These are phyloP conservation scores for Grammothele lineata DNA, from an alignment of 768 basidiomycete species.

Conservation along the genomic window DNA sequence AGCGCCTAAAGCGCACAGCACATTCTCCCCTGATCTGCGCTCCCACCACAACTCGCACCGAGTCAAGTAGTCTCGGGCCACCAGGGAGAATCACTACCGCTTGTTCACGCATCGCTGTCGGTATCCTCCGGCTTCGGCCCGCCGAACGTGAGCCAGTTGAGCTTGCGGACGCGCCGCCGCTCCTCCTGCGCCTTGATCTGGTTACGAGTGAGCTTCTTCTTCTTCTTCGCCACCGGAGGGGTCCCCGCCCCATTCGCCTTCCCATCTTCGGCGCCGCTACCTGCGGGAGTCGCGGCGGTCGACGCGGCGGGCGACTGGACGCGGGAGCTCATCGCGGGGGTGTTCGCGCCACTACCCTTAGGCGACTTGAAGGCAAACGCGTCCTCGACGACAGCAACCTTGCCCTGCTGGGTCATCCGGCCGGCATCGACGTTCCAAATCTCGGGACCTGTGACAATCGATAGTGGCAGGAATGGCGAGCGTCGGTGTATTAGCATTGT, in stretches of 20 bases:
- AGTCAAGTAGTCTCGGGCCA: not conserved
- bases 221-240: constrained; percentile 52
- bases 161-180: constrained; percentile 71
- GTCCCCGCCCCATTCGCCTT: constrained; percentile 33
- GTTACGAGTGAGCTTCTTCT: constrained; percentile 90
- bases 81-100: no score
- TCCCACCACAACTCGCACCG: not conserved
- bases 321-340: constrained; percentile 60
- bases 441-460: constrained; percentile 59
- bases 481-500: constrained; percentile 14
- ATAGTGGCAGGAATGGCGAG: constrained; percentile 2
- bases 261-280: constrained; percentile 70
- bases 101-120: constrained; percentile 38
- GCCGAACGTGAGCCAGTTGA: constrained; percentile 79
- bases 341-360: constrained; percentile 67
- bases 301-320: constrained; percentile 70
- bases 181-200: constrained; percentile 89
- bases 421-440: constrained; percentile 94
- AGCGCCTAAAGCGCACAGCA: not conserved
- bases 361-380: constrained; percentile 64
- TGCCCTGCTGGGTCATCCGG: constrained; percentile 83
- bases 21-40: not conserved
- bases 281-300: constrained; percentile 68
- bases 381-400: constrained; percentile 81
- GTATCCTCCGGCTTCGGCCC: constrained; percentile 83